These are phyloP conservation scores for Wickerhamomyces canadensis DNA, from an alignment of 805 yeast species.

Conservation along the genomic window DNA sequence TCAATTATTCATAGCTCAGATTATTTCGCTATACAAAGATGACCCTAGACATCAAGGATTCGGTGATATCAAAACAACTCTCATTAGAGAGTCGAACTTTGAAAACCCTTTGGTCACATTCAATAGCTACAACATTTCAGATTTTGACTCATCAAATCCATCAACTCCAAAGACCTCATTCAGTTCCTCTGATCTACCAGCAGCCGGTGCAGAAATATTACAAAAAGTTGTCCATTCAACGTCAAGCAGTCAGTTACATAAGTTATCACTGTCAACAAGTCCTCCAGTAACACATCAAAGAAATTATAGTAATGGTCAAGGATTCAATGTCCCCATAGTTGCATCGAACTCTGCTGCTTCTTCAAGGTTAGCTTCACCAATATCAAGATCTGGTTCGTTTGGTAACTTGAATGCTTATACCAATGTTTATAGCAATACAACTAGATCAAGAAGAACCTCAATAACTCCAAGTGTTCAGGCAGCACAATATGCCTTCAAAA, in stretches of 20 bases:
- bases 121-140: constrained; percentile 1
- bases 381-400: too few relatives aligned
- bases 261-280: background rate
- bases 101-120: constrained; percentile 6
- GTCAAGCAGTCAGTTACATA: background rate
- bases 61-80: constrained; percentile 9
- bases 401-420: background rate
- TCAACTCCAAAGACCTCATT: background rate
- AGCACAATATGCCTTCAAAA: background rate
- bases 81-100: constrained; percentile 3
- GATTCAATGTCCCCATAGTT: too few relatives aligned
- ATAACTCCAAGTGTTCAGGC: background rate
- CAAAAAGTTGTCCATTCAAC: background rate
- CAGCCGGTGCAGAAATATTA: background rate
- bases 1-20: constrained; percentile 3
- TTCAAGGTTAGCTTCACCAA: too few relatives aligned
- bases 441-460: background rate
- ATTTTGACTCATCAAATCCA: background rate
- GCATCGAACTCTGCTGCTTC: too few relatives aligned
- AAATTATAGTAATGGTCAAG: too few relatives aligned
- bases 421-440: too few relatives aligned
- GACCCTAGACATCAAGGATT: constrained; percentile 8
- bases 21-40: constrained; percentile 3
- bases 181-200: constrained; percentile 1
- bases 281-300: too few relatives aligned